These are phyloP conservation scores for Cordyceps farinosa DNA, from an alignment of 2,329 filamentous ascomycete species.

Conservation along the genomic window DNA sequence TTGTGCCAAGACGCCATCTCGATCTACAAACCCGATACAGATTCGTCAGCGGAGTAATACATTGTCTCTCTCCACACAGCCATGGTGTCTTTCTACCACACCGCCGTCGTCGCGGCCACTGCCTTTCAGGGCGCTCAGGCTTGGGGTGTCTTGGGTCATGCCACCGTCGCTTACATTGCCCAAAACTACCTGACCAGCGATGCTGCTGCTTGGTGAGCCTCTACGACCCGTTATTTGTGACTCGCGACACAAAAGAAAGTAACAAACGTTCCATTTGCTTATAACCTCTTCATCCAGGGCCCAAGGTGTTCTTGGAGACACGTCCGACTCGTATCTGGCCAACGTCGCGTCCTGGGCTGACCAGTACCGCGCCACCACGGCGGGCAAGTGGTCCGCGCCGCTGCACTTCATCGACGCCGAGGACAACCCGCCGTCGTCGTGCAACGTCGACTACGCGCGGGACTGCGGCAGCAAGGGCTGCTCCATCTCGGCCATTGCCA, in stretches of 20 bases:
- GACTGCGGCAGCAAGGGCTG: constrained; percentile 25
- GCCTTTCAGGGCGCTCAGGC: constrained; percentile 26
- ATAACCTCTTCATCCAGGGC: constrained; percentile 21
- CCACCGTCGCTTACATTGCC: constrained; percentile 52
- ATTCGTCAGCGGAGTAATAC: background rate
- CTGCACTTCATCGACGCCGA: constrained; percentile 54
- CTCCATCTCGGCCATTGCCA: constrained; percentile 27
- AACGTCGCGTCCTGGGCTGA: constrained; percentile 44
- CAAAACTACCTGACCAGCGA: constrained; percentile 43
- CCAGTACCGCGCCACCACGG: constrained; percentile 42
- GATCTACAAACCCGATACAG: constrained; percentile 14
- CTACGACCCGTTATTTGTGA: background rate
- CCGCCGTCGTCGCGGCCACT: constrained; percentile 18
- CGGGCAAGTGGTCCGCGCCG: constrained; percentile 42
- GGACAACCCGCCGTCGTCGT: constrained; percentile 27
- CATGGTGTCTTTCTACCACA: constrained; percentile 12
- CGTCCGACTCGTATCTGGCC: constrained; percentile 45
- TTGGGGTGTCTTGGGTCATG: constrained; percentile 47
- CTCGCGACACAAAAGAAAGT: background rate
- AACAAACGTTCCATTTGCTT: background rate
- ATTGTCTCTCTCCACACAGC: background rate
- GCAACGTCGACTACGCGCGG: constrained; percentile 43
- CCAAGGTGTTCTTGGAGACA: constrained; percentile 37
- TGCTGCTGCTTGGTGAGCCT: constrained; percentile 29
- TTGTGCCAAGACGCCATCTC: constrained; percentile 16